Percentiles rank a stretch among this genome's conserved stretches.
Conservation (phyloP, 495 filamentous ascomycete species). For the Cercophora sp. region DNA sequence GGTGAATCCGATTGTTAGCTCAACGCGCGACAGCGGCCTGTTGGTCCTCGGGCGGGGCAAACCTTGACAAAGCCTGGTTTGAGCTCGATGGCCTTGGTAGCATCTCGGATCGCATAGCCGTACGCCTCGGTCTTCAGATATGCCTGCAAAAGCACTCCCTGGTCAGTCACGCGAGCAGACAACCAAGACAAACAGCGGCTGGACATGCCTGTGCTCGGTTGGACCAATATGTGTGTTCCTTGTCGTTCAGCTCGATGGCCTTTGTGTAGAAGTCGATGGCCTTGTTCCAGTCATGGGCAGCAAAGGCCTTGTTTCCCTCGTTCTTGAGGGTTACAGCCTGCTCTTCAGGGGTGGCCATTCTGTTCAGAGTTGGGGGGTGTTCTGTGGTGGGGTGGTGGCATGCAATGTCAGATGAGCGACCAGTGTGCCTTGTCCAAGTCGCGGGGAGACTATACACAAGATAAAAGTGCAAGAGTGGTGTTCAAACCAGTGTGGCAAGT, state of each 20-base stretch:
- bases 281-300: constrained; percentile 76
- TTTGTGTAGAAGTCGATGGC: constrained; percentile 84
- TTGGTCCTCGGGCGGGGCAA: too few species aligned
- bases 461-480: not conserved
- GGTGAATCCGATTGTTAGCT: too few species aligned
- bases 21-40: too few species aligned
- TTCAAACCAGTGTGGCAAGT: constrained; percentile 4
- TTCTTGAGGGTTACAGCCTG: constrained; percentile 80
- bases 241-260: constrained; percentile 81
- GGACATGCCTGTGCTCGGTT: constrained; percentile 84
- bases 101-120: constrained; percentile 88
- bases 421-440: not conserved
- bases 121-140: constrained; percentile 95
- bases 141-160: constrained; percentile 48
- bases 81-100: constrained; percentile 88
- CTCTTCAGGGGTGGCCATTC: constrained; percentile 38
- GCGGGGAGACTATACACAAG: not conserved
- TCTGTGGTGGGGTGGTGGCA: not conserved
- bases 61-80: constrained; percentile 87
- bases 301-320: constrained; percentile 91
- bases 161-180: constrained; percentile 46
- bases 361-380: not conserved
- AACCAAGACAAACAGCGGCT: not conserved
- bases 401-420: not conserved
- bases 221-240: constrained; percentile 84